Percentiles rank a stretch among this genome's conserved stretches.
These are phyloP conservation scores for Balakata baccata DNA, from an alignment of 345 rosid species.

Conservation along the genomic window DNA sequence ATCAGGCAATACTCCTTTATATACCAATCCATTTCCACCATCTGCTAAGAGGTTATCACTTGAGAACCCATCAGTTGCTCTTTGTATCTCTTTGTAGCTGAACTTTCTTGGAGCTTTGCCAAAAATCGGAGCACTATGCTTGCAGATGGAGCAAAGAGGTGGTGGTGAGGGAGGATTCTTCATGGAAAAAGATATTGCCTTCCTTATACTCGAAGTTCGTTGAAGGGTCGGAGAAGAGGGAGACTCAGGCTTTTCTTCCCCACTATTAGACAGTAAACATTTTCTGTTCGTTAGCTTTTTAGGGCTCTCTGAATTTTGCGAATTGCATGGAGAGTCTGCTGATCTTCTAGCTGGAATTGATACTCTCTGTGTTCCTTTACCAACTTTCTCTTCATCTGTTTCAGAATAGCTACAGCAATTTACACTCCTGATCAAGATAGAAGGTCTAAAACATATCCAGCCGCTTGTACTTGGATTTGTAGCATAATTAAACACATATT, in stretches of 20 bases:
- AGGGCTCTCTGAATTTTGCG: constrained; percentile 2
- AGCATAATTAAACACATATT: too few relatives aligned
- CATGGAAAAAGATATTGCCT: constrained; percentile 30
- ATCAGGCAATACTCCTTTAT: constrained; percentile 46
- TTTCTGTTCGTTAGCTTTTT: constrained; percentile 10
- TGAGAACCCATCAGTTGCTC: constrained; percentile 53
- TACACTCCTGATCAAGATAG: background rate
- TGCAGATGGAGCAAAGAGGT: constrained; percentile 61
- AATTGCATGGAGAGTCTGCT: constrained; percentile 14
- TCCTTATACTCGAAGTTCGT: constrained; percentile 32
- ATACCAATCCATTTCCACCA: constrained; percentile 57
- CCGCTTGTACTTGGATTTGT: too few relatives aligned
- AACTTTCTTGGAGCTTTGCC: constrained; percentile 53
- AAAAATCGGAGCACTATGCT: constrained; percentile 45
- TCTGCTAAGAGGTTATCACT: constrained; percentile 45
- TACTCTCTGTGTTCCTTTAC: background rate
- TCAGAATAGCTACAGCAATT: background rate
- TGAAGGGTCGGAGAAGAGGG: constrained; percentile 10
- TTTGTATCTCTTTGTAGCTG: constrained; percentile 40
- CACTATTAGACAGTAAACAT: constrained; percentile 3
- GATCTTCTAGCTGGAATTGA: constrained; percentile 26
- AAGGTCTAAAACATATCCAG: background rate
- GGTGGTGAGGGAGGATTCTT: constrained; percentile 46
- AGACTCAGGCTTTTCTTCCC: constrained; percentile 9
- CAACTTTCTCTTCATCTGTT: constrained; percentile 13